Base-by-base conservation (phyloP, 768 basidiomycete species). In the Saitozyma sp. region DNA sequence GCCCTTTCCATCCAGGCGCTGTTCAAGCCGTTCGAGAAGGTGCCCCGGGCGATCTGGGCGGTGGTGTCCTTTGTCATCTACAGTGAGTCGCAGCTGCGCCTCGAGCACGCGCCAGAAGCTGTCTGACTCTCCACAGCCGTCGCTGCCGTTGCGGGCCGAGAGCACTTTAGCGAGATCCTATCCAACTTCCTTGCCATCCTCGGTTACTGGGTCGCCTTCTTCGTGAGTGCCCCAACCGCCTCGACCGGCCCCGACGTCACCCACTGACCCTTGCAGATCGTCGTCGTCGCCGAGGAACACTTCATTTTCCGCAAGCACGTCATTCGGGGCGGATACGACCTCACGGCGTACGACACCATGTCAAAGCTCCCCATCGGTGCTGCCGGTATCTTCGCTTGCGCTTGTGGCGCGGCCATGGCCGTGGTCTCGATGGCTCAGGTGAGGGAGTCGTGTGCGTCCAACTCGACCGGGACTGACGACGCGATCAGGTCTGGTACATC, bases 11-110 rank as follows among this genome's bases (percentile, higher is more conserved):
- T 82, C 51, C 84, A 84, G 59, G 76, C 82, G 0, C 78, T 84
- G 16, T 79, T 82, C 37, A 82, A 81, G 7, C 79, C 78, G 0
- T 83, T 84, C 64, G 80, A 82, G 9, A 69, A 76, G 41, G 64
- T 84, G 16, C 84, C 84, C 3, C 80, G 84, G 56, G 82, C 83
- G 49, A 39, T 84, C 56, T 84, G 83, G 83, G 81, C 83, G 3
- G 29, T 83, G 13, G 29, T 84, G 3, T 73, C 78, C 2, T 84
- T 83, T 62, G 42, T 78, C 9, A 62, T 68, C 45, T 68, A 65
- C 50, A 64, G 67, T 62, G 51, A 49, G 67, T 64, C 57, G 20
- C 40, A 1, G 19, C 14, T 40, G 20, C 6, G 20, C 57, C 40
- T 17, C 2, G 29, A 54, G 40, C 48, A 9, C 9, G 10, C 45